Evolutionary conservation across 1,284 basidiomycete genomes (phyloP), one percentile per base, ranked within the genome.

Genomic region (Pseudozyma hubeiensis): DNA sequence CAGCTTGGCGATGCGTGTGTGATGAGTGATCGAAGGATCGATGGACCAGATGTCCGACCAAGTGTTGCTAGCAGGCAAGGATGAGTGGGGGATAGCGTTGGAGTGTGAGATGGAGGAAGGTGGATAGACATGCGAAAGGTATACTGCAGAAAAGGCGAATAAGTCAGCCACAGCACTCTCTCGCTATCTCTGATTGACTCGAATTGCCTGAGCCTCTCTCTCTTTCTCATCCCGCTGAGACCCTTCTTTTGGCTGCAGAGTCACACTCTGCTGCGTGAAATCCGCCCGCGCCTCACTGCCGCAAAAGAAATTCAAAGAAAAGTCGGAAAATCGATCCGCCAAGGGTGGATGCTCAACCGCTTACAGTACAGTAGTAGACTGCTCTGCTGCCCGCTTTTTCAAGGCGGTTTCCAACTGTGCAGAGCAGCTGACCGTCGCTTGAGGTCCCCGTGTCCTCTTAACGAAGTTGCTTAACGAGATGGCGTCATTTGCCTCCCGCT

Each of bases 1-100:
- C 74, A 76, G 65, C 69, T 62, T 69, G 69, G 64, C 73, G 59
- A 53, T 57, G 41, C 45, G 34, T n/a, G n/a, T 46, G 29, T 17
- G 39, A 29, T 14, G 37, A 34, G 40, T 41, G 16, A 24, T 24
- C 40, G n/a, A 16, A 31, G 35, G 47, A 48, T 14, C 48, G 53
- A 30, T 33, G 16, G 43, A 29, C 17, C 40, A 1, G 30, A 37
- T 9, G 41, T 17, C 31, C 7, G 48, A 45, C n/a, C 24, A 24
- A 24, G 24, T 24, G 24, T 24, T 4, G 24, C 24, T 1, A 37
- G 4, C 35, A 35, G 35, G 35, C 14, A 9, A 37, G 2, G 35
- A 37, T 37, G 35, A 37, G 35, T 37, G 8, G 35, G 35, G 35
- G 35, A 5, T 37, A 37, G 14, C 35, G 14, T 10, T 14, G 35